A percentile compares a stretch with the other conserved stretches of the same genome.
These are phyloP conservation scores for Tulasnella sp. DNA, from an alignment of 768 basidiomycete genomes.

Conservation along the genomic window DNA sequence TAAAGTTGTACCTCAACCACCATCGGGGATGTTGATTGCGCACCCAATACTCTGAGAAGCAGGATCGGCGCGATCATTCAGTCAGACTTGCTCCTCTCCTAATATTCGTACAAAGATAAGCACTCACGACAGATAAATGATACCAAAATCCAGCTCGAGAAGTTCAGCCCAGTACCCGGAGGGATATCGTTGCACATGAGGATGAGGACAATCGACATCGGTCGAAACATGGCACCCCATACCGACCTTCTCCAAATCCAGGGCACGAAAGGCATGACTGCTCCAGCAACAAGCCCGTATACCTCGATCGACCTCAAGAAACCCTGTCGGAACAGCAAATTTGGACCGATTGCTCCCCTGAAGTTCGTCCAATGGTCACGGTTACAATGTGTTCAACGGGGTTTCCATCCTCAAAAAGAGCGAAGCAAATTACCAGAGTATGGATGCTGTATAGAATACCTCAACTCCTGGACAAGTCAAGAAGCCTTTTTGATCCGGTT, in stretches of 20 bases:
- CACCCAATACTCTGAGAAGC: conserved; percentile 28
- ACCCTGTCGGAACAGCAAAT: conserved; percentile 28
- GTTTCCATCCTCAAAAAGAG: not conserved
- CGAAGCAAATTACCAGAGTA: conserved; percentile 30
- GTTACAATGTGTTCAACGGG: not conserved
- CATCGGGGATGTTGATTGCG: conserved; percentile 32
- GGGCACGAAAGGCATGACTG: conserved; percentile 30
- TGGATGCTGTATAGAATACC: conserved; percentile 30
- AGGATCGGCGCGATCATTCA: too few relatives aligned
- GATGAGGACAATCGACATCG: conserved; percentile 32
- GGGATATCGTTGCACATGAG: conserved; percentile 32
- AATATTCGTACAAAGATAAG: not conserved
- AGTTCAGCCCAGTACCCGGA: conserved; percentile 37
- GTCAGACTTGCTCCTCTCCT: too few relatives aligned
- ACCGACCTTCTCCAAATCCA: conserved; percentile 28
- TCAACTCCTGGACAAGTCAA: conserved; percentile 31
- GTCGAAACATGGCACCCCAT: conserved; percentile 25
- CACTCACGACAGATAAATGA: conserved; percentile 35
- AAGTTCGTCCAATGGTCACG: not conserved
- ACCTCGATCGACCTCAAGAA: conserved; percentile 29
- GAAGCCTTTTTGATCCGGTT: conserved; percentile 20
- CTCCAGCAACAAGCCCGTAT: conserved; percentile 30
- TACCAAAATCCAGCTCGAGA: conserved; percentile 30
- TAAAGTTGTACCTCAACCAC: conserved; percentile 43
- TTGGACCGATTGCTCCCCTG: conserved; percentile 37